Percentiles rank a stretch among this genome's conserved stretches.
Conservation (phyloP, 2,329 filamentous ascomycete species). For the Dactylellina sp. region DNA sequence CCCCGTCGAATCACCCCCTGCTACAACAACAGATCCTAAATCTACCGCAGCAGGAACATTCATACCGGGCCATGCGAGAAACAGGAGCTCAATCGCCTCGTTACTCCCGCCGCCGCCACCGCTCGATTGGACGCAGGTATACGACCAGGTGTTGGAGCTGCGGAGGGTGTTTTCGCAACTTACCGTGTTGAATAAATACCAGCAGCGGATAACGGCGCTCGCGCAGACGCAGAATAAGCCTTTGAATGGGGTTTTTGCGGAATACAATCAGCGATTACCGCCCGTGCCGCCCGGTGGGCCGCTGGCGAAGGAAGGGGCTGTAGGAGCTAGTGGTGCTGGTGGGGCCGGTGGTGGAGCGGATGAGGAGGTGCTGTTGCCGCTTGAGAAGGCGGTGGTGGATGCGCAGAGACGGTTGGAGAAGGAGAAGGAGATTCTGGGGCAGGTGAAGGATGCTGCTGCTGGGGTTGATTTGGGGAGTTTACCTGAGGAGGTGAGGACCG, state of each 20-base stretch:
- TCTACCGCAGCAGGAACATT: not conserved
- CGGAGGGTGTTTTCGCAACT: slow-evolving; percentile 45
- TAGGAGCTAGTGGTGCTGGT: not conserved
- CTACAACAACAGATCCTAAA: not conserved
- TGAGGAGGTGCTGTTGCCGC: slow-evolving; percentile 41
- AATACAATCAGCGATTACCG: slow-evolving; percentile 32
- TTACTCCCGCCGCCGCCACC: not conserved
- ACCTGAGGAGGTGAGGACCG: slow-evolving; percentile 34
- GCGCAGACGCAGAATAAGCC: slow-evolving; percentile 22
- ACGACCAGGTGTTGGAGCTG: slow-evolving; percentile 49
- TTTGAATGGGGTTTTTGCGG: slow-evolving; percentile 20
- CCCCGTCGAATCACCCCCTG: slow-evolving; percentile 8
- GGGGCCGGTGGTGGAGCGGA: slow-evolving; percentile 36
- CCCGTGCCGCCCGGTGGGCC: slow-evolving; percentile 33
- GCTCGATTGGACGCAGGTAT: slow-evolving; percentile 32
- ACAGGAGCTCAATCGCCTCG: slow-evolving; percentile 17
- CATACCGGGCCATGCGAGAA: not conserved
- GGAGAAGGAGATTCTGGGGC: slow-evolving; percentile 33
- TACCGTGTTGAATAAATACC: slow-evolving; percentile 47
- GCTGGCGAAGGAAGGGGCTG: slow-evolving; percentile 39
- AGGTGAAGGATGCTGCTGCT: slow-evolving; percentile 24
- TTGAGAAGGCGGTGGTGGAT: slow-evolving; percentile 59
- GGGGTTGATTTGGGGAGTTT: slow-evolving; percentile 24
- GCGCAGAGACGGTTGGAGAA: slow-evolving; percentile 60
- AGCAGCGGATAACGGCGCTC: slow-evolving; percentile 42